Evolutionary conservation across 768 basidiomycete species (phyloP), one percentile per base, ranked within the genome.

Genomic region (Mycena rosella): DNA sequence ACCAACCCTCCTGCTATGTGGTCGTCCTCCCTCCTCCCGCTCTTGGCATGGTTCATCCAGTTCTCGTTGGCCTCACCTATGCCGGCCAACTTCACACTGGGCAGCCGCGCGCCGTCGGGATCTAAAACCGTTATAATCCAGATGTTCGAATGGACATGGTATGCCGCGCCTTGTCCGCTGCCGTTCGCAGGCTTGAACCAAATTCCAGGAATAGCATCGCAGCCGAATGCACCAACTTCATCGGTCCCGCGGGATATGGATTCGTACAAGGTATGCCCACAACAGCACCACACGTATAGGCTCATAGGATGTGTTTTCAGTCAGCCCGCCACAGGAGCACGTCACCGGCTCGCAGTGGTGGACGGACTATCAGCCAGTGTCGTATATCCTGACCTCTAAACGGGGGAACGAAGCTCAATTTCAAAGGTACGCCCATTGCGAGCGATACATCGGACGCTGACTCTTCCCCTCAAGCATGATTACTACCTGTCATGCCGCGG

Each of bases 361-460:
- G 90, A 91, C 90, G 0, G 90, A 91, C 73, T 91, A 92, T 72
- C 91, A 85, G 78, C 86, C 88, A 5, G 89, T 90, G 0, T 91
- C 89, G 1, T 91, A 91, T 73, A 89, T 60, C 13, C 74, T 91
- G 53, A 88, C 83, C 1, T 90, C 89, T 0, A 92, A 91, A 75
- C 87, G 89, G 0, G 91, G 91, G 6, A 81, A 87, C 68, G 82
- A 88, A 17, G 64, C 75, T 4, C 88, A 91, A 65, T 91, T 82
- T 74, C 74, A 79, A 63, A 80, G 68, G 80, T 81, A 49, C 38
- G 38, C 17, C 38, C 14, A 8, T 13, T 15, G 17, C 17, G 9
- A 4, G 5, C 38, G 14, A 15, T 8, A 36, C 34, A 36, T 36
- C 32, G 70, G 38, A n/a, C 17, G 32, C 67, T 32, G 71, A 38